phyloP scores from a whole-genome alignment of 345 rosid species.

The Abelmoschus esculentus region DNA sequence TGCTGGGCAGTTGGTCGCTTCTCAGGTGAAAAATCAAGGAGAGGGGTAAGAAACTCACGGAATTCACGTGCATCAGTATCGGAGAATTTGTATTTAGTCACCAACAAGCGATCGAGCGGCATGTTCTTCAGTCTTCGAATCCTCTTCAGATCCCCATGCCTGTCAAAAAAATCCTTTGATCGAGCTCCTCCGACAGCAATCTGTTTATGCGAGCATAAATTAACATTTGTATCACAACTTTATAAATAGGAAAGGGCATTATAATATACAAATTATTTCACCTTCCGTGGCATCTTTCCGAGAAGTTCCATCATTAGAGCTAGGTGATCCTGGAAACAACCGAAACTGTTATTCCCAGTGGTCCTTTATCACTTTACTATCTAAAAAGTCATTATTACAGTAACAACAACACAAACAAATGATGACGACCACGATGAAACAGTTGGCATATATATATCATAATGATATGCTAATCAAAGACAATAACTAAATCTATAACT shows the following conservation, averaged over 20 bases:
- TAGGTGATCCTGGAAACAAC: constrained; percentile 78
- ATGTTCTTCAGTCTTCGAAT: constrained; percentile 74
- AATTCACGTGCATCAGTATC: constrained; percentile 71
- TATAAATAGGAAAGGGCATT: neutral
- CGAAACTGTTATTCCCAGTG: constrained; percentile 2
- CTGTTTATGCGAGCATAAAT: constrained; percentile 34
- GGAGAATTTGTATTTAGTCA: constrained; percentile 60
- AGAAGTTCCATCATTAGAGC: constrained; percentile 98
- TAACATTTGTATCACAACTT: neutral
- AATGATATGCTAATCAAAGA: constrained; percentile 1
- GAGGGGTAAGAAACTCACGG: constrained; percentile 61
- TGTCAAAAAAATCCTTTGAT: constrained; percentile 84
- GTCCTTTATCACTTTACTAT: neutral
- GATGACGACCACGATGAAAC: neutral
- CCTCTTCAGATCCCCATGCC: constrained; percentile 92
- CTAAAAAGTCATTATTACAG: neutral
- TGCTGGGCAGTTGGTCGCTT: constrained; percentile 89
- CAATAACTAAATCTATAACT: neutral
- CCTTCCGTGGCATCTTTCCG: constrained; percentile 95
- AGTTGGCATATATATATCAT: neutral
- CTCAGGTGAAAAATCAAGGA: constrained; percentile 84
- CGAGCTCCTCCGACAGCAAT: constrained; percentile 77
- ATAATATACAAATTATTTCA: constrained; percentile 16
- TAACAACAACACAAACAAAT: neutral
- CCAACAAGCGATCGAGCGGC: constrained; percentile 68